These are phyloP conservation scores for Eimeria necatrix DNA, from an alignment of 169 alveolate species.

Conservation along the genomic window DNA sequence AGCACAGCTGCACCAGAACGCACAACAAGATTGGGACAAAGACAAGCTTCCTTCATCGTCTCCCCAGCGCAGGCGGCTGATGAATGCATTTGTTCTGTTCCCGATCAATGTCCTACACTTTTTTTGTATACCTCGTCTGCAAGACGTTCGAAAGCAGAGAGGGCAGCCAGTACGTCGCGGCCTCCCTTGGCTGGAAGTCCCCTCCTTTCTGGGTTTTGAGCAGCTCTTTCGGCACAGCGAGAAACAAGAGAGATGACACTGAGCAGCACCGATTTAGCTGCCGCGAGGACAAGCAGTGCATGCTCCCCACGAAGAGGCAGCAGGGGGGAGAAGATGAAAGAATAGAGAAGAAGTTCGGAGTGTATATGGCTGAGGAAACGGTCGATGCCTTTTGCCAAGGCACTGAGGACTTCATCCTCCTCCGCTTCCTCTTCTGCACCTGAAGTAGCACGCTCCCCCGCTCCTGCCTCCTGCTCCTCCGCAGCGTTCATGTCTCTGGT, in stretches of 20 bases:
- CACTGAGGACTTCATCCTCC: slow-evolving; percentile 30
- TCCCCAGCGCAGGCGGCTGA: no score
- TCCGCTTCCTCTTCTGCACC: slow-evolving; percentile 45
- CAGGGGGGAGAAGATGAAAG: slow-evolving; percentile 57
- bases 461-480: background rate
- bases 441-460: background rate
- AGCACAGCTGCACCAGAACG: slow-evolving; percentile 30
- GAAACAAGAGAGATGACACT: slow-evolving; percentile 50
- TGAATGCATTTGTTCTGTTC: no score
- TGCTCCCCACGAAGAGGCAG: slow-evolving; percentile 74
- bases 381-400: slow-evolving; percentile 33
- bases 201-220: slow-evolving; percentile 51
- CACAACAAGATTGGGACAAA: background rate
- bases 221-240: slow-evolving; percentile 73
- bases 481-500: background rate
- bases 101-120: no score
- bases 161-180: slow-evolving; percentile 45
- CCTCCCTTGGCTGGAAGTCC: slow-evolving; percentile 67
- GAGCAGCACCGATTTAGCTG: slow-evolving; percentile 56
- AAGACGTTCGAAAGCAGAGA: slow-evolving; percentile 59
- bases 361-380: slow-evolving; percentile 41
- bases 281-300: slow-evolving; percentile 61
- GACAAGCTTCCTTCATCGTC: background rate
- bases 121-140: slow-evolving; percentile 20
- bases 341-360: slow-evolving; percentile 73